phyloP scores from a whole-genome alignment of 176 grass and related monocot species.

The Rhynchospora tenuis region DNA sequence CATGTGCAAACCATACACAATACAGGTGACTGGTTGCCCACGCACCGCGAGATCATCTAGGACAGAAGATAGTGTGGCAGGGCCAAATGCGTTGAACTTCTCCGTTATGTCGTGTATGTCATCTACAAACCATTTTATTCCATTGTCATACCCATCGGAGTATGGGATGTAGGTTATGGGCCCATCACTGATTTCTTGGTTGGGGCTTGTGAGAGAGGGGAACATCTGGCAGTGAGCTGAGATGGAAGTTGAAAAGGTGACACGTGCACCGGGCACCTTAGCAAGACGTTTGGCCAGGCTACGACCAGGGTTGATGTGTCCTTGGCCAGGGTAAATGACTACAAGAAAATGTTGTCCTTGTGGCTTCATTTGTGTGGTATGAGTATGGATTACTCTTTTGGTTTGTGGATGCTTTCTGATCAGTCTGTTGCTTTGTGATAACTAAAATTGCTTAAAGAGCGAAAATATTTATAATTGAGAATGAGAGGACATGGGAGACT shows the following conservation, averaged over 20 bases:
- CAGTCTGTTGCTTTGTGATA: background rate
- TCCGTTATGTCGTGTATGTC: background rate
- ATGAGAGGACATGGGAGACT: background rate
- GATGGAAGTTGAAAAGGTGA: conserved; percentile 42
- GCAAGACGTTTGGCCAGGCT: conserved; percentile 22
- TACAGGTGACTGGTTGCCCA: conserved; percentile 41
- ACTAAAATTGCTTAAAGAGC: background rate
- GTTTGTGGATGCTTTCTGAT: background rate
- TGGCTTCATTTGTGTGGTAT: background rate
- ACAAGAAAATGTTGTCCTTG: conserved; percentile 23
- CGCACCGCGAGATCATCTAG: conserved; percentile 26
- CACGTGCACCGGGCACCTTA: background rate
- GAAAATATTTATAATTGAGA: background rate
- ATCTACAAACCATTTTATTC: background rate
- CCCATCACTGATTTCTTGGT: background rate
- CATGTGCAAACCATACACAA: conserved; percentile 40
- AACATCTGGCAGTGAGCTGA: conserved; percentile 29
- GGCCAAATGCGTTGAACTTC: background rate
- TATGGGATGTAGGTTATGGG: conserved; percentile 24
- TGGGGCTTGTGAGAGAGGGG: background rate
- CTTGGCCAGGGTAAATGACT: conserved; percentile 2
- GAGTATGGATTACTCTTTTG: background rate
- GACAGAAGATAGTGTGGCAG: conserved; percentile 14
- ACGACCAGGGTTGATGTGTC: conserved; percentile 30
- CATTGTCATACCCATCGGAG: conserved; percentile 43